phyloP scores from a whole-genome alignment of 176 grass and related monocot species.

The Avena eriantha region DNA sequence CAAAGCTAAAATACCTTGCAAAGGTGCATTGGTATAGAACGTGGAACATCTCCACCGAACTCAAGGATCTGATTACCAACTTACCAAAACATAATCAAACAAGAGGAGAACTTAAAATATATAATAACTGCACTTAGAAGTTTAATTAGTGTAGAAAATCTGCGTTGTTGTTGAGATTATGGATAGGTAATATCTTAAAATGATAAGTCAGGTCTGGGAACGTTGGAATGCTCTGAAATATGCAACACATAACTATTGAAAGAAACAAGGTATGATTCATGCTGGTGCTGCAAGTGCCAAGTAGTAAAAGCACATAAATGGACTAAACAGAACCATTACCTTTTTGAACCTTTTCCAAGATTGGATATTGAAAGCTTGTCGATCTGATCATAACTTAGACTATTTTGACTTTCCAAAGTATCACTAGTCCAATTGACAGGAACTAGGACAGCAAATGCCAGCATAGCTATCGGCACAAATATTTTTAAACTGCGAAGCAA shows the following conservation, averaged over 20 bases:
- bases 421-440: constrained; percentile 91
- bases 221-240: neutral
- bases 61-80: neutral
- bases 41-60: neutral
- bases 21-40: neutral
- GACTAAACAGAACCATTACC: constrained; percentile 50
- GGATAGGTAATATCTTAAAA: neutral
- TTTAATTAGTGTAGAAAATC: too few species aligned
- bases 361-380: constrained; percentile 98
- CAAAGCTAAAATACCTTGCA: neutral
- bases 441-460: constrained; percentile 74
- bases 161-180: neutral
- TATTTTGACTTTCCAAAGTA: constrained; percentile 58
- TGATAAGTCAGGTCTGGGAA: neutral
- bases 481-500: constrained; percentile 78
- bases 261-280: constrained; percentile 4
- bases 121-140: neutral
- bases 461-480: constrained; percentile 81
- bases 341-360: constrained; percentile 76
- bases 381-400: constrained; percentile 72
- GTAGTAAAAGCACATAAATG: neutral
- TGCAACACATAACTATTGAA: neutral
- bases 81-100: neutral
- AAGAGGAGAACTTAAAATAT: neutral
- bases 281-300: neutral